Conservation (phyloP, 2,329 filamentous ascomycete species). For the Passalora sequoiae region DNA sequence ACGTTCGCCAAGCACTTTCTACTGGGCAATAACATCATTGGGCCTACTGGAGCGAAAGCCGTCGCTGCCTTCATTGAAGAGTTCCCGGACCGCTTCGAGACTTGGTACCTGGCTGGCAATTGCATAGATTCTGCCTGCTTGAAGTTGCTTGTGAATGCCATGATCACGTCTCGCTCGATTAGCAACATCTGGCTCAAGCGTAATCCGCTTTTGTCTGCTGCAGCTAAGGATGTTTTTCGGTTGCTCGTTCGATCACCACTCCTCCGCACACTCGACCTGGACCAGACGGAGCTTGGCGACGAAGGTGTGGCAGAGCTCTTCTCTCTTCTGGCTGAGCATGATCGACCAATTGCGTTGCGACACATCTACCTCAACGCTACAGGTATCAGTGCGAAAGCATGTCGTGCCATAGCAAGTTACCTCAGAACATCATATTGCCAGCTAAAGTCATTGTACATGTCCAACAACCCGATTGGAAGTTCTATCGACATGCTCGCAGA, state of each 20-base stretch:
- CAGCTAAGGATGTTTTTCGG: constrained; percentile 40
- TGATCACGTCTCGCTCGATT: constrained; percentile 41
- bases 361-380: constrained; percentile 34
- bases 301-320: constrained; percentile 45
- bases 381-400: constrained; percentile 27
- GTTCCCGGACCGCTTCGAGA: constrained; percentile 47
- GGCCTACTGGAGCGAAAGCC: constrained; percentile 44
- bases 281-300: constrained; percentile 50
- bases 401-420: constrained; percentile 27
- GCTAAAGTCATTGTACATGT: constrained; percentile 31
- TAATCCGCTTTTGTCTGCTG: constrained; percentile 45
- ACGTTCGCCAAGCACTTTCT: constrained; percentile 49
- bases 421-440: constrained; percentile 27
- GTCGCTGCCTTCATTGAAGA: constrained; percentile 46
- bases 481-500: constrained; percentile 21
- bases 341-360: constrained; percentile 23
- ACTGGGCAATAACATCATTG: constrained; percentile 53
- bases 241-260: constrained; percentile 43
- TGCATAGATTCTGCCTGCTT: constrained; percentile 46
- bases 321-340: constrained; percentile 24
- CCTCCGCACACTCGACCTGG: constrained; percentile 50
- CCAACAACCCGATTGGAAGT: constrained; percentile 34
- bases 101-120: constrained; percentile 54
- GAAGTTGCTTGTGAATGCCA: constrained; percentile 41
- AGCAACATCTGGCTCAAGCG: constrained; percentile 53